Evolutionary conservation across 768 basidiomycete species (phyloP), one percentile per base, ranked within the genome.

Genomic region (Macrolepiota fuliginosa): DNA sequence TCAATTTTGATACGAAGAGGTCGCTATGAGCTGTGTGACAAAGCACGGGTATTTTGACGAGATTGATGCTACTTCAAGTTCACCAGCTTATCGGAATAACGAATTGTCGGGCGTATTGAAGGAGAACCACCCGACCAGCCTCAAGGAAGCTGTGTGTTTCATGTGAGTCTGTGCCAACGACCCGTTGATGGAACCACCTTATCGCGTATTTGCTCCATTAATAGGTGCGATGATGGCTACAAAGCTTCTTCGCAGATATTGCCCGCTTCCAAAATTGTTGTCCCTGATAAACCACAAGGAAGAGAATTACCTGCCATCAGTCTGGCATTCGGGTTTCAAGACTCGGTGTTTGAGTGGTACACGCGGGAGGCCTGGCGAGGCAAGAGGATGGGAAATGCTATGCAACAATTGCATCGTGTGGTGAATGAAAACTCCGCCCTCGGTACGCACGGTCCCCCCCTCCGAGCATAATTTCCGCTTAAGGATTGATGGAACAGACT

Each of bases 351-450:
- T 11, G 36, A 58, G 13, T 58, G 57, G 57, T 49, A 49, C 27
- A 39, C 57, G 24, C 32, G 32, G 6, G 49, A 58, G 25, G 57
- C 46, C 11, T 58, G 57, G 57, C 47, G 57, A 36, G 57, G 57
- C 4, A 58, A 58, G 32, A 27, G 57, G 22, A 51, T 51, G 47
- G 57, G 57, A 19, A 58, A 51, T 27, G 57, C 57, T 5, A 58
- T 58, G 57, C 19, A 50, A 40, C 57, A 58, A 5, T 27, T 58
- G 46, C 57, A 58, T 22, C 19, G 46, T 2, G 36, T 51, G 57
- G 57, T 24, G 11, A 58, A 51, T 22, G 57, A 29, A 37, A 51
- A 51, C 11, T 19, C 35, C 19, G 32, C 29, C 22, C 22, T 17
- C 15, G 57, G 57, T 58, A 39, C 22, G 57, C 25, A 37, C 6